Conservation (phyloP, 768 basidiomycete species). For the Leccinellum albellum region DNA sequence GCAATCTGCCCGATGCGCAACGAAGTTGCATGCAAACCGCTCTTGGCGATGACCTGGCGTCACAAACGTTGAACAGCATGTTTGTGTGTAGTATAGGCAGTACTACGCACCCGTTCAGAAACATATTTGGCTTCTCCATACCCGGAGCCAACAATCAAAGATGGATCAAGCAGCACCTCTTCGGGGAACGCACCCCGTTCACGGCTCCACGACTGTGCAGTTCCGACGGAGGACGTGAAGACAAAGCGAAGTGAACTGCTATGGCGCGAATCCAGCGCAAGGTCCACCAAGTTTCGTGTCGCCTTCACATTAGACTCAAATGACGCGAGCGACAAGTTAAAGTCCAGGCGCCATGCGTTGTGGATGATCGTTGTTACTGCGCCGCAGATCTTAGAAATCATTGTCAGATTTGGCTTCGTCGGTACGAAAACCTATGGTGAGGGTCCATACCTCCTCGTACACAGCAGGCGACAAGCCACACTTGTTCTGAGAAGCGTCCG, state of each 20-base stretch:
- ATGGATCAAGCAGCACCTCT: conserved; percentile 28
- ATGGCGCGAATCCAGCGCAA: conserved; percentile 28
- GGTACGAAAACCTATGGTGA: too few relatives aligned
- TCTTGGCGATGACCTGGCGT: conserved; percentile 23
- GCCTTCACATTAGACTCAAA: conserved; percentile 37
- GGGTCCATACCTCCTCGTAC: conserved; percentile 29
- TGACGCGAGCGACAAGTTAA: conserved; percentile 36
- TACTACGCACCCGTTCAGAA: conserved; percentile 30
- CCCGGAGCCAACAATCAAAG: conserved; percentile 30
- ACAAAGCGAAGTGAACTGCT: conserved; percentile 15
- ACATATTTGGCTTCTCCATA: conserved; percentile 39
- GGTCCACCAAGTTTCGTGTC: conserved; percentile 31
- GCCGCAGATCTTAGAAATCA: conserved; percentile 13
- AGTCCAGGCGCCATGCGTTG: conserved; percentile 31
- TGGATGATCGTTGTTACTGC: conserved; percentile 30
- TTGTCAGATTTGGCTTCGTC: neutral
- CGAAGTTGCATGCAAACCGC: conserved; percentile 22
- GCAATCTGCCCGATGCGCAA: conserved; percentile 34
- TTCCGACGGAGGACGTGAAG: conserved; percentile 24
- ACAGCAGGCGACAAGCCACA: conserved; percentile 27
- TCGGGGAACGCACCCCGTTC: conserved; percentile 23
- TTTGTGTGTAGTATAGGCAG: conserved; percentile 1
- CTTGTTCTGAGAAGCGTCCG: conserved; percentile 28
- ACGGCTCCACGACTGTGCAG: conserved; percentile 25
- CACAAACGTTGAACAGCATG: neutral